A percentile compares a stretch with the other conserved stretches of the same genome.
These are phyloP conservation scores for Coniella vitis DNA, from an alignment of 2,329 filamentous ascomycete genomes.

Conservation along the genomic window DNA sequence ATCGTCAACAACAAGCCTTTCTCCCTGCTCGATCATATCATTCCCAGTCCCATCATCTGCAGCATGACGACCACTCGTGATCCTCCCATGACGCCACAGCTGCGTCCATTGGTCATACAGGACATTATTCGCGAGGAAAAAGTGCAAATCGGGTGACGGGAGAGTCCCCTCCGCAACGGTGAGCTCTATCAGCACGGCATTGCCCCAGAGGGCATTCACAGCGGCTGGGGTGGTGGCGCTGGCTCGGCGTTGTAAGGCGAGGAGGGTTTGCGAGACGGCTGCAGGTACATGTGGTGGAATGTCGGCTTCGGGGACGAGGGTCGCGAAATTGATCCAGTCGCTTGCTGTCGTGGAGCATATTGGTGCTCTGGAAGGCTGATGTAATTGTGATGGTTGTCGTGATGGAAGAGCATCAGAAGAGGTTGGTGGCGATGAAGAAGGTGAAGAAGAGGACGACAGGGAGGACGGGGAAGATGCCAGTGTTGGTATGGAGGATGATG, in stretches of 20 bases:
- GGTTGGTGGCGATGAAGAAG: too few relatives aligned
- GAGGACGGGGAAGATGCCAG: too few relatives aligned
- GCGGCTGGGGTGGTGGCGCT: background rate
- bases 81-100: background rate
- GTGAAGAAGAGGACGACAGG: too few relatives aligned
- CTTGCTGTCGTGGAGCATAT: background rate
- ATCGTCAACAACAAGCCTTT: too few relatives aligned
- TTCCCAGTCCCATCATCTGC: too few relatives aligned
- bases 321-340: slow-evolving; percentile 1
- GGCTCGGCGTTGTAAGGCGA: background rate
- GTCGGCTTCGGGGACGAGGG: background rate
- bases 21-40: too few relatives aligned
- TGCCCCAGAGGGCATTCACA: background rate
- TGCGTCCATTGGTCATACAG: background rate
- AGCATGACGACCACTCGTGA: too few relatives aligned
- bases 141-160: background rate
- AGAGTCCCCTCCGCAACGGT: background rate
- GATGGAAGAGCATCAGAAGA: too few relatives aligned
- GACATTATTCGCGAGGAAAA: background rate
- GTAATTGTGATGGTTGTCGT: background rate
- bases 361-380: too few relatives aligned
- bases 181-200: background rate
- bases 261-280: background rate
- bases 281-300: background rate
- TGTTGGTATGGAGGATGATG: too few relatives aligned